These are phyloP conservation scores for Globisporangium heterothallicum DNA, from an alignment of 352 stramenopile species.

Conservation along the genomic window DNA sequence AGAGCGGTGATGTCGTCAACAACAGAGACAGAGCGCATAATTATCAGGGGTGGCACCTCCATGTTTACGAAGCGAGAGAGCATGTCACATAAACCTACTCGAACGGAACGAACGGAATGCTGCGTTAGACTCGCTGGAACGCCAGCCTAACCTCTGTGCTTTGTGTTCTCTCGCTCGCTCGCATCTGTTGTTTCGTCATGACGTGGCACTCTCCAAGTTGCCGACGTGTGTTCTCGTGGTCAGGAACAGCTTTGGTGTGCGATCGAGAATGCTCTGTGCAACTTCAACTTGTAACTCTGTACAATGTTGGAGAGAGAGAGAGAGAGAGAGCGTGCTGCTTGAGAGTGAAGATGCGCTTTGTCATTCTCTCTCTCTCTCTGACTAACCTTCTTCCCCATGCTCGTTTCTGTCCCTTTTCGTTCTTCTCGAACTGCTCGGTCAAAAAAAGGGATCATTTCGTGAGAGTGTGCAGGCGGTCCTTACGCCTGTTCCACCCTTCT, in stretches of 20 bases:
- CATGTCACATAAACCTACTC: background rate
- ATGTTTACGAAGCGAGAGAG: background rate
- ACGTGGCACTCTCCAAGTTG: background rate
- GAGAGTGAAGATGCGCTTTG: no score
- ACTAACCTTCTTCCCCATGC: background rate
- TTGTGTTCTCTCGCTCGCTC: background rate
- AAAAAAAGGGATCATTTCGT: background rate
- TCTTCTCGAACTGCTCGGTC: background rate
- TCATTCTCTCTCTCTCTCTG: no score
- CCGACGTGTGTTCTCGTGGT: background rate
- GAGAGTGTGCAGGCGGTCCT: no score
- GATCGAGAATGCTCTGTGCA: background rate
- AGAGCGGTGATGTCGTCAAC: background rate
- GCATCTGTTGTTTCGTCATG: background rate
- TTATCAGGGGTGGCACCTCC: no score
- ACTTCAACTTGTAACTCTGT: background rate
- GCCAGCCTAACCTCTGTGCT: background rate
- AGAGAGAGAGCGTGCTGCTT: background rate
- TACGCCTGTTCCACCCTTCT: background rate
- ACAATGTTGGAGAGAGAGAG: background rate
- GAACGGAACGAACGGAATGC: background rate
- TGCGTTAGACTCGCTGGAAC: background rate
- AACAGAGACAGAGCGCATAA: background rate
- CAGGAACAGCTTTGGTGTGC: background rate
- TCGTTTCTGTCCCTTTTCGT: background rate